phyloP scores from a whole-genome alignment of 192 early-diverging fungal genomes.

The Coemansia sp. region DNA sequence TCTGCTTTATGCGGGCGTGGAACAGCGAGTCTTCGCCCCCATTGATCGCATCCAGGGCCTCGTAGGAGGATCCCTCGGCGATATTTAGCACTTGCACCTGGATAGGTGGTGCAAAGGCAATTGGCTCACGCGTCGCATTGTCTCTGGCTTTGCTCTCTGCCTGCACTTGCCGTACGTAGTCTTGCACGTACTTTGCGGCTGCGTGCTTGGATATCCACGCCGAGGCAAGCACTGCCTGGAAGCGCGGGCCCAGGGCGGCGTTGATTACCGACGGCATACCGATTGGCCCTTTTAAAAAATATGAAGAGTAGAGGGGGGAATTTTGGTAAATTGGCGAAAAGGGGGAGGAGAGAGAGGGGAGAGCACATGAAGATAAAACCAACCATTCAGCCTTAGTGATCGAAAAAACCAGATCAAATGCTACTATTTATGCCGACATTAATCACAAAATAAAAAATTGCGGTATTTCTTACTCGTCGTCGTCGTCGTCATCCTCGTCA shows the following conservation, averaged over 20 bases:
- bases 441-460: background rate
- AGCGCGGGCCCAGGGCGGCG: constrained; percentile 33
- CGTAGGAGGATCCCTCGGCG: constrained; percentile 17
- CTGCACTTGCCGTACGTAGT: constrained; percentile 31
- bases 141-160: constrained; percentile 1
- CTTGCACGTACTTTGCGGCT: constrained; percentile 45
- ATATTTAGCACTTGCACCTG: constrained; percentile 46
- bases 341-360: background rate
- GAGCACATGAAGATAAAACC: background rate
- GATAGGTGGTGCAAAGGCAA: constrained; percentile 43
- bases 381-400: background rate
- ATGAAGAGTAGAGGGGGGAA: background rate
- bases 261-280: constrained; percentile 10
- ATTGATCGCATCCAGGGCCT: constrained; percentile 42
- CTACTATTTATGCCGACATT: background rate
- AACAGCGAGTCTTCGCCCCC: constrained; percentile 54
- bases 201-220: constrained; percentile 54
- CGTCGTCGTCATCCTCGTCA: constrained; percentile 18
- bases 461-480: background rate
- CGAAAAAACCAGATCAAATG: background rate
- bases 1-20: constrained; percentile 42
- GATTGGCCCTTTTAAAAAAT: background rate
- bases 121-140: constrained; percentile 7
- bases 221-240: constrained; percentile 45
- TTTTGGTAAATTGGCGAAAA: background rate